A percentile compares a stretch with the other conserved stretches of the same genome.
Evolutionary conservation across 2,329 filamentous ascomycete genomes (phyloP).

Genomic region (Apiospora marii): DNA sequence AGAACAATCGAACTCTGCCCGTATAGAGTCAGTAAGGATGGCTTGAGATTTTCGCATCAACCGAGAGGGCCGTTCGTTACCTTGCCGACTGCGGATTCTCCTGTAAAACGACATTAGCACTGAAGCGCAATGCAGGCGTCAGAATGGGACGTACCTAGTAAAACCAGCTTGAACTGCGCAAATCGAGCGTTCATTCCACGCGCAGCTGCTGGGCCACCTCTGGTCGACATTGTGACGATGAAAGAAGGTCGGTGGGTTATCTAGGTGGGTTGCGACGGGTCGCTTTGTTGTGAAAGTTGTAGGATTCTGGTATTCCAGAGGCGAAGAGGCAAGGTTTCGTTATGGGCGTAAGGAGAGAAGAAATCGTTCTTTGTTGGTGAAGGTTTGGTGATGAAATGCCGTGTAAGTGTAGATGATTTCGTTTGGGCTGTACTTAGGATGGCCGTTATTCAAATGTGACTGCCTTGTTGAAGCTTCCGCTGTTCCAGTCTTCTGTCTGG

Average conservation of each 20-base stretch:
- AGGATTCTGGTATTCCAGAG: conserved; percentile 8
- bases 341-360: neutral
- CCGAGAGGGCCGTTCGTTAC: conserved; percentile 55
- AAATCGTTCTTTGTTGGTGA: conserved; percentile 13
- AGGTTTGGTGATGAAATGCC: conserved; percentile 12
- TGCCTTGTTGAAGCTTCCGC: conserved; percentile 18
- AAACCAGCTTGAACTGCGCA: conserved; percentile 98
- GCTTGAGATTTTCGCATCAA: conserved; percentile 21
- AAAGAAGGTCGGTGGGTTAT: conserved; percentile 8
- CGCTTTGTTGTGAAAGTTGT: conserved; percentile 13
- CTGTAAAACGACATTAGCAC: conserved; percentile 55
- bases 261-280: neutral
- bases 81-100: conserved; percentile 99
- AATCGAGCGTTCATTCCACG: conserved; percentile 82
- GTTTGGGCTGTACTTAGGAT: conserved; percentile 14
- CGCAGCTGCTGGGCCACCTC: conserved; percentile 70
- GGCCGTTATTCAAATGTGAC: conserved; percentile 14
- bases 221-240: conserved; percentile 76
- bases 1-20: conserved; percentile 92
- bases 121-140: conserved; percentile 26
- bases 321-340: neutral
- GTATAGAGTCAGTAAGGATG: conserved; percentile 24
- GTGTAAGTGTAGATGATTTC: conserved; percentile 17
- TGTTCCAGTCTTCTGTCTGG: conserved; percentile 21
- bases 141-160: conserved; percentile 73